These are phyloP conservation scores for Breynia disticha DNA, from an alignment of 441 rosid species.

Conservation along the genomic window DNA sequence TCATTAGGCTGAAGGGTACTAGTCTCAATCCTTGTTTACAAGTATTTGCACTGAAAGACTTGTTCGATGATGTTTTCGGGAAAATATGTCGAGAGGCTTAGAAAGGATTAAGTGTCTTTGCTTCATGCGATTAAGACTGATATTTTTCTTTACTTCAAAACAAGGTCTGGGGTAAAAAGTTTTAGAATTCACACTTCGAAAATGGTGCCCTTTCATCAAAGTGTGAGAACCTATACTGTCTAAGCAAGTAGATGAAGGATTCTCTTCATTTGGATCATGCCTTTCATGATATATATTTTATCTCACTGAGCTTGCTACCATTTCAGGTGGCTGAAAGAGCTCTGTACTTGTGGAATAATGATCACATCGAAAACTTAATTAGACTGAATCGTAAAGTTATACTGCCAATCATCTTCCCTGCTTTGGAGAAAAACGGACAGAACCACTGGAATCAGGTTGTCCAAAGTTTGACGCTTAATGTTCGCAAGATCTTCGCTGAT, in stretches of 20 bases:
- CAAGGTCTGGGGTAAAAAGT: no score
- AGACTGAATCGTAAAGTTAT: conserved; percentile 50
- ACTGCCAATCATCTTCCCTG: conserved; percentile 56
- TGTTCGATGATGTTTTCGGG: no score
- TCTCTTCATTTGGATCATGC: background rate
- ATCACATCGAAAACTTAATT: conserved; percentile 63
- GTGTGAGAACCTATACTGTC: no score
- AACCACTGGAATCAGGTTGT: conserved; percentile 72
- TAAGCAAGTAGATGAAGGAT: background rate
- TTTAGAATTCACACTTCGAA: no score
- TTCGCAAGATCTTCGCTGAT: conserved; percentile 51
- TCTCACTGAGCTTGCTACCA: background rate
- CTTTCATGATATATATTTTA: background rate
- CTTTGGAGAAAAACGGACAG: conserved; percentile 51
- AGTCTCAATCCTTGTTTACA: no score
- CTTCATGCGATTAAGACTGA: no score
- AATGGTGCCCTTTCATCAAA: no score
- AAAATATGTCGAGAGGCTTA: no score
- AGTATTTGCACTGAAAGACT: no score
- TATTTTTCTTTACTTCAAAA: no score
- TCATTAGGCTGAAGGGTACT: no score
- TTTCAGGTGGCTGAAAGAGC: conserved; percentile 76
- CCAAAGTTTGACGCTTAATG: conserved; percentile 56
- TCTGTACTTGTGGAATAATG: conserved; percentile 69
- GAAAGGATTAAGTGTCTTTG: no score